phyloP scores from a whole-genome alignment of 352 stramenopile species.

The Globisporangium middletonii region DNA sequence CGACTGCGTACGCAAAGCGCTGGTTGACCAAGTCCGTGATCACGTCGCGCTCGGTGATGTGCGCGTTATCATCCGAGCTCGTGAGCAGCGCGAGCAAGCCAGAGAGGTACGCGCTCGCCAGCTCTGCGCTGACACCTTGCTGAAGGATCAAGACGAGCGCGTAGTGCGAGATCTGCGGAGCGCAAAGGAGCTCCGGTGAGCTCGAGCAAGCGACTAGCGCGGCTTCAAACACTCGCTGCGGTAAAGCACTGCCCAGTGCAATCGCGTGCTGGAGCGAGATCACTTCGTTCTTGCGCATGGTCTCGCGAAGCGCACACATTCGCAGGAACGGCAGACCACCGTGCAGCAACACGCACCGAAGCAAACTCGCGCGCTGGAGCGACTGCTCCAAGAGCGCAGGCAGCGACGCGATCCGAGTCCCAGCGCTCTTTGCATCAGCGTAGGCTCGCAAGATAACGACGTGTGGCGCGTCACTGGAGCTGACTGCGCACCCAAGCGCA shows the following conservation, averaged over 20 bases:
- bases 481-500: not conserved
- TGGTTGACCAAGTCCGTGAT: constrained; percentile 4
- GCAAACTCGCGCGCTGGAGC: too few species aligned
- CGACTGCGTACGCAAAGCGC: not conserved
- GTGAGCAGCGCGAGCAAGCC: not conserved
- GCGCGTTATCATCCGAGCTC: not conserved
- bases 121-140: not conserved
- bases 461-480: not conserved
- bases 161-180: constrained; percentile 2
- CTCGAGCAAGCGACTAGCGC: not conserved
- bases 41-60: not conserved
- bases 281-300: constrained; percentile 2
- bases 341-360: constrained; percentile 1
- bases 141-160: not conserved
- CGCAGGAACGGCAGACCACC: constrained; percentile 15
- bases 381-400: not conserved
- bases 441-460: constrained; percentile 5
- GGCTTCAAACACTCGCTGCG: not conserved
- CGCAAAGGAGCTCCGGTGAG: not conserved
- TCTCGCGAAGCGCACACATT: constrained; percentile 12
- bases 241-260: too few species aligned
- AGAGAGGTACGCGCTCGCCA: not conserved
- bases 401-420: not conserved
- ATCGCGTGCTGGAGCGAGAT: not conserved
- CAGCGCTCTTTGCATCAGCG: not conserved